A percentile compares a stretch with the other conserved stretches of the same genome.
phyloP scores from a whole-genome alignment of 176 grass and related monocot species.

The Lolium perenne region DNA sequence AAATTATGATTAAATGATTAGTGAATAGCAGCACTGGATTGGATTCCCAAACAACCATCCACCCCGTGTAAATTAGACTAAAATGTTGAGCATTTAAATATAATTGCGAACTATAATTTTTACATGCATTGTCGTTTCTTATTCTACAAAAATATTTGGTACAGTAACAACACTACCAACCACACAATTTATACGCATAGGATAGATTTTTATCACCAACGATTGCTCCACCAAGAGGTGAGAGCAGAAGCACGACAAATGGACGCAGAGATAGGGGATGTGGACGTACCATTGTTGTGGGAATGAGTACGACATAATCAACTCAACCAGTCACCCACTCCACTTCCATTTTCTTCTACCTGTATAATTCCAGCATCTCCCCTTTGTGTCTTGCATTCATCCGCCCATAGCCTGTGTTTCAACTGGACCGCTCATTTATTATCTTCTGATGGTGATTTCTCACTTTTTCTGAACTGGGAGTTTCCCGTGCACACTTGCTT shows the following conservation, averaged over 20 bases:
- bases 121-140: background rate
- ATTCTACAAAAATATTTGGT: background rate
- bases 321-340: no score
- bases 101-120: background rate
- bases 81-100: background rate
- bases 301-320: background rate
- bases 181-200: background rate
- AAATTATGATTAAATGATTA: background rate
- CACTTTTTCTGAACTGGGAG: no score
- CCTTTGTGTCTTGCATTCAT: no score
- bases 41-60: background rate
- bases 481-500: no score
- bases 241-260: background rate
- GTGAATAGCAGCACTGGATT: background rate
- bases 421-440: no score
- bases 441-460: no score
- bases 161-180: background rate
- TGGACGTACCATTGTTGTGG: background rate
- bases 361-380: no score
- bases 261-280: background rate
- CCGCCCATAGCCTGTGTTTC: no score
- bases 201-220: background rate
- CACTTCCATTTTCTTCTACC: no score
- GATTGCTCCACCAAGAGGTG: background rate
- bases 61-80: background rate